Percentiles rank a stretch among this genome's conserved stretches.
Conservation (phyloP, 768 basidiomycete species). For the Amanita fuliginea region DNA sequence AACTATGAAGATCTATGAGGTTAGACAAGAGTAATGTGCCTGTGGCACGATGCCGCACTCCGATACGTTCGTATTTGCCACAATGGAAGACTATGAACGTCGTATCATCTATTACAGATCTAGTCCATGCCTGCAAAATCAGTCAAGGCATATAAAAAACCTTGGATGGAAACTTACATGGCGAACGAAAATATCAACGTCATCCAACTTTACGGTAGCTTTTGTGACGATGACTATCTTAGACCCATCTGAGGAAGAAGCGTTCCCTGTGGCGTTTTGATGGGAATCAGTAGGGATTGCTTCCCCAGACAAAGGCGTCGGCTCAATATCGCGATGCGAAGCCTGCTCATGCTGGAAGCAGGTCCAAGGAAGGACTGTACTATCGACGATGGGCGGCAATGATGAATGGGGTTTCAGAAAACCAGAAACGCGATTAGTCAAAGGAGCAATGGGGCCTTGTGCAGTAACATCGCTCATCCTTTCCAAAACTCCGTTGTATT, state of each 20-base stretch:
- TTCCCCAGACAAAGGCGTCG: no score
- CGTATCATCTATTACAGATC: neutral
- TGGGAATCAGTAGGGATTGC: no score
- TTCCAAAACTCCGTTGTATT: neutral
- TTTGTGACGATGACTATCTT: no score
- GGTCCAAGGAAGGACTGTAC: neutral
- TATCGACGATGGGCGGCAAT: neutral
- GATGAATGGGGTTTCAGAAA: neutral
- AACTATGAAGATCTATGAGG: neutral
- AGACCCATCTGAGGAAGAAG: no score
- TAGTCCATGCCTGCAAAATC: neutral
- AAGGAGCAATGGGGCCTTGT: neutral
- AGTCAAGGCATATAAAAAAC: no score
- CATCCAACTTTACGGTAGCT: no score
- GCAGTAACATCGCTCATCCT: neutral
- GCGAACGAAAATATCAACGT: no score
- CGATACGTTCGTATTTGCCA: slow-evolving; percentile 1
- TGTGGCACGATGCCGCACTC: neutral
- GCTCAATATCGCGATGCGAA: neutral
- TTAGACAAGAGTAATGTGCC: neutral
- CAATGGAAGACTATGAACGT: slow-evolving; percentile 1
- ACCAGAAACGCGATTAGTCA: neutral
- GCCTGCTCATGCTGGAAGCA: neutral
- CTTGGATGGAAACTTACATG: no score
- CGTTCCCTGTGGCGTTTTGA: no score